A percentile compares a stretch with the other conserved stretches of the same genome.
Evolutionary conservation across 148 eudicot species (phyloP).

Genomic region (Rhododendron kiyosumense): DNA sequence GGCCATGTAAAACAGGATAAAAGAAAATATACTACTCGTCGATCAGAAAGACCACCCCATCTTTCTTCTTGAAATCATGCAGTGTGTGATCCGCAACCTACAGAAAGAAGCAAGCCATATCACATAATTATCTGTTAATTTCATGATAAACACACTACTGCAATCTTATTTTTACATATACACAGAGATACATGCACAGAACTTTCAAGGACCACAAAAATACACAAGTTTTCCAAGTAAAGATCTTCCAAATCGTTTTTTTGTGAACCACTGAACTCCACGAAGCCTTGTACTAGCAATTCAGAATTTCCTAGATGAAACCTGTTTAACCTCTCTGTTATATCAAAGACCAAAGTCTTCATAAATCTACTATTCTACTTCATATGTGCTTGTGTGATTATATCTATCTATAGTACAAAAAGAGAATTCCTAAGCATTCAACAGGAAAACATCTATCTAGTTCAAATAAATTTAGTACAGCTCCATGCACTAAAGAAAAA

Average conservation of each 20-base stretch:
- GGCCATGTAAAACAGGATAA: neutral
- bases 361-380: neutral
- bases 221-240: neutral
- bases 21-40: constrained; percentile 30
- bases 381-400: neutral
- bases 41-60: constrained; percentile 40
- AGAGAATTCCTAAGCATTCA: neutral
- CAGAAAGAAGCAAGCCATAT: constrained; percentile 13
- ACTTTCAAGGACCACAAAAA: neutral
- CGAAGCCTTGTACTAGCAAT: neutral
- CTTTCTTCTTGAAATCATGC: constrained; percentile 39
- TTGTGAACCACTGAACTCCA: neutral
- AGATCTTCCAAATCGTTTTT: neutral
- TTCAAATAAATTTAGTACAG: neutral
- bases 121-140: neutral
- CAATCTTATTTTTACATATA: neutral
- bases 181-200: neutral
- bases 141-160: neutral
- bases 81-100: constrained; percentile 77
- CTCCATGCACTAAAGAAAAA: neutral
- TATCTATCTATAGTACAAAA: neutral
- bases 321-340: neutral
- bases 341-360: neutral
- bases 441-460: neutral
- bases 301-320: neutral